Conservation (phyloP, 1,139 yeast species). For the Wickerhamomyces sp. region DNA sequence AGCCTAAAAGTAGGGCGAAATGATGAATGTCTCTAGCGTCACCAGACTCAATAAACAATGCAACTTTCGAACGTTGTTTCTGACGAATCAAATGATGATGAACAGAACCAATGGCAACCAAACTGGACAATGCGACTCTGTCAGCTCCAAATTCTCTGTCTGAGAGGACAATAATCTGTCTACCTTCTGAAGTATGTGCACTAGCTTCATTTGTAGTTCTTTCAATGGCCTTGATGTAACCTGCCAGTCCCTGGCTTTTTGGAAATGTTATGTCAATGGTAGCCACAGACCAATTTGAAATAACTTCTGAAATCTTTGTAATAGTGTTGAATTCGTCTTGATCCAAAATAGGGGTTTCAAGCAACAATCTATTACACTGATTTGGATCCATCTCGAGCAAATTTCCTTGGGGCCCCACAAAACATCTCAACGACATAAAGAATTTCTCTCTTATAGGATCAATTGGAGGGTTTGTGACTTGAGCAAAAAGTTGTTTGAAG, state of each 20-base stretch:
- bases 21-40: conserved; percentile 98
- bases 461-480: conserved; percentile 97
- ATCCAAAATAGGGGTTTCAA: conserved; percentile 78
- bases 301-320: conserved; percentile 62
- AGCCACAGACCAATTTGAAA: conserved; percentile 82
- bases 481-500: conserved; percentile 95
- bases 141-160: conserved; percentile 59
- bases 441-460: conserved; percentile 96
- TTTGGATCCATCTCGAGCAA: conserved; percentile 85
- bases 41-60: conserved; percentile 85
- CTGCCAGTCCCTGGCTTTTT: conserved; percentile 75
- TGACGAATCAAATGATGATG: conserved; percentile 95
- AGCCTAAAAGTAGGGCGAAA: conserved; percentile 88
- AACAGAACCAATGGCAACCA: conserved; percentile 94
- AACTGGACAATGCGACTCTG: conserved; percentile 79
- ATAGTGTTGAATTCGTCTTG: conserved; percentile 72
- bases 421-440: conserved; percentile 96
- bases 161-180: conserved; percentile 69
- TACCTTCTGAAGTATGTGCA: conserved; percentile 70
- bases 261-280: conserved; percentile 87
- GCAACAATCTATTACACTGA: conserved; percentile 83
- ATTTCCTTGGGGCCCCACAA: conserved; percentile 96
- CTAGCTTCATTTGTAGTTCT: conserved; percentile 86
- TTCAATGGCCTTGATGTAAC: conserved; percentile 82
- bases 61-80: conserved; percentile 94